Conservation (phyloP, 2,329 filamentous ascomycete species). For the Sporothrix euskadiensis region DNA sequence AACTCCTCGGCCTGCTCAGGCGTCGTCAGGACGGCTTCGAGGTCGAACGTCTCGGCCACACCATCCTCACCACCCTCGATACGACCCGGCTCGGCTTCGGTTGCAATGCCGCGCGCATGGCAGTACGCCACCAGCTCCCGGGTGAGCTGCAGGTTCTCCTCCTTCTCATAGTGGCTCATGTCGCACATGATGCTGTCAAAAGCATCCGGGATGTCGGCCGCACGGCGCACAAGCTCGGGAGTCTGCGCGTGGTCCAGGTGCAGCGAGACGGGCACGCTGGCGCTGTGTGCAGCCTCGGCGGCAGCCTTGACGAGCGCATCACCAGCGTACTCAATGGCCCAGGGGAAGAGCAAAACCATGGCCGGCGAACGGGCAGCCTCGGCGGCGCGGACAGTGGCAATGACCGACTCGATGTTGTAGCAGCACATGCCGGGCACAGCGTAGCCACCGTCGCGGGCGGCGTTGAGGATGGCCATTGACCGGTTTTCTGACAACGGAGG, state of each 20-base stretch:
- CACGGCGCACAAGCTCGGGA: constrained; percentile 60
- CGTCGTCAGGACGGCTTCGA: constrained; percentile 59
- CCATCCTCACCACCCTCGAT: constrained; percentile 66
- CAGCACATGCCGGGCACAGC: constrained; percentile 58
- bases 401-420: constrained; percentile 52
- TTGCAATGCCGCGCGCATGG: constrained; percentile 62
- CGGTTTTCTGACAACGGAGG: constrained; percentile 50
- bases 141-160: constrained; percentile 64
- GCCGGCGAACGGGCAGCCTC: constrained; percentile 66
- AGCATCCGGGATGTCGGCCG: constrained; percentile 57
- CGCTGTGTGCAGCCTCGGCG: constrained; percentile 56
- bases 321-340: constrained; percentile 68
- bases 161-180: constrained; percentile 70
- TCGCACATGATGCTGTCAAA: constrained; percentile 76
- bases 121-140: constrained; percentile 64
- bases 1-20: constrained; percentile 70
- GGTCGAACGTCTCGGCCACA: constrained; percentile 59
- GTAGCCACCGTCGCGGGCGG: constrained; percentile 56
- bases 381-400: constrained; percentile 63
- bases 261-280: constrained; percentile 60
- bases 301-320: constrained; percentile 57
- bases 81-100: constrained; percentile 68
- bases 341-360: constrained; percentile 74
- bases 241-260: constrained; percentile 69
- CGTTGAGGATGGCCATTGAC: constrained; percentile 58